Base-by-base conservation (phyloP, 1,284 basidiomycete species). In the Meira miltonrushii region DNA sequence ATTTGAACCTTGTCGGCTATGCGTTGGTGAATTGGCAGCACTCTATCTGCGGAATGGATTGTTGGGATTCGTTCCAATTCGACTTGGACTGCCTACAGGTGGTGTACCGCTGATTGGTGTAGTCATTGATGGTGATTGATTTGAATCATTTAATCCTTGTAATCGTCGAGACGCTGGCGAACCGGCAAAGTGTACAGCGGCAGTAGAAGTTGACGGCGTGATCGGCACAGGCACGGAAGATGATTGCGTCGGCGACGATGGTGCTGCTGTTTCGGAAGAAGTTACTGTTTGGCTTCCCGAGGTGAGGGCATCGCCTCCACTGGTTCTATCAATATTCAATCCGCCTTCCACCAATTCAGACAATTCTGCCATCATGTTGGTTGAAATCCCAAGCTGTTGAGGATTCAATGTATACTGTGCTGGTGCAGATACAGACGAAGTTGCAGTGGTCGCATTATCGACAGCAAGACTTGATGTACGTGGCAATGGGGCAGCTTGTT, bases 271-370 rank as follows among this genome's bases (percentile, higher is more conserved):
- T 25, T 49, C 57, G 44, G 8, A 25, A 33, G 28, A 33, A 33
- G 28, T 33, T 33, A 33, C 8, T 4, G 8, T 8, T 33, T 33
- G 28, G 8, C 28, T 33, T 8, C 28, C 28, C 11, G 54, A 47
- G 23, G 4, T 13, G 56, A 58, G 2, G 19, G 39, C 5, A 39
- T 10, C 8, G 17, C 15, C 38, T 12, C 37, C 12, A 33, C 4
- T 23, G 47, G 21, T 15, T 4, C 47, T 15, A 15, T 13, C 15
- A 21, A 33, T n/a, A 13, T 23, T n/a, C 23, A 40, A 39, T 5
- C 39, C 68, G 6, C 59, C 71, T 8, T 72, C 71, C 19, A 72
- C 65, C 11, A 72, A 51, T 55, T 72, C 71, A 21, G 67, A 58
- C 21, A 72, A 58, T 58, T 72, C 71, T 47, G 68, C 65, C 55